Evolutionary conservation across 768 basidiomycete genomes (phyloP).

Genomic region (Leucogyrophana mollusca): DNA sequence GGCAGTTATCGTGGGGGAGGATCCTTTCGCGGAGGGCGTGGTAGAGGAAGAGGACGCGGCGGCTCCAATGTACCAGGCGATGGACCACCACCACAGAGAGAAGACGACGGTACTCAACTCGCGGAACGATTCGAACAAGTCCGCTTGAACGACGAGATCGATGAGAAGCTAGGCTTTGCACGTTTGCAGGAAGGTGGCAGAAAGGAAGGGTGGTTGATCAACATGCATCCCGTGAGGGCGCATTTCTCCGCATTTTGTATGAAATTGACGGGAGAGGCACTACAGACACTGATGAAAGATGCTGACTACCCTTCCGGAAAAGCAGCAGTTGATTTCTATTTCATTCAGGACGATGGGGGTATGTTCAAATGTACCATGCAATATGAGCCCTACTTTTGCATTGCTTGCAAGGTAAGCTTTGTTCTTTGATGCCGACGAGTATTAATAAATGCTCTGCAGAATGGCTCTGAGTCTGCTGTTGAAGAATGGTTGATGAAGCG

Average conservation of each 20-base stretch:
- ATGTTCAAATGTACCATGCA: constrained; percentile 94
- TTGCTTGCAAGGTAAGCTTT: constrained; percentile 83
- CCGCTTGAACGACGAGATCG: constrained; percentile 77
- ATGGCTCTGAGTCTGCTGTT: constrained; percentile 81
- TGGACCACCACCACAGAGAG: constrained; percentile 57
- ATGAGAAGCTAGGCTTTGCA: constrained; percentile 89
- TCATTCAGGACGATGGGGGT: constrained; percentile 94
- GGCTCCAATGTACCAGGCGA: constrained; percentile 40
- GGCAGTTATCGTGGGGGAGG: constrained; percentile 25
- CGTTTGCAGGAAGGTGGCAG: constrained; percentile 75
- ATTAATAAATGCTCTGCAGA: constrained; percentile 39
- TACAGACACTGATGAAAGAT: constrained; percentile 83
- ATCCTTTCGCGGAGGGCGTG: constrained; percentile 47
- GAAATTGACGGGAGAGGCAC: not conserved
- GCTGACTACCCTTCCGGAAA: constrained; percentile 80
- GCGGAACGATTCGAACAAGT: constrained; percentile 86
- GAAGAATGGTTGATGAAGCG: constrained; percentile 96
- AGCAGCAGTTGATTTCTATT: constrained; percentile 94
- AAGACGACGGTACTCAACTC: constrained; percentile 87
- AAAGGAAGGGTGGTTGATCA: constrained; percentile 92
- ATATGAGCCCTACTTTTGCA: constrained; percentile 94
- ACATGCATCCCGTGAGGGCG: constrained; percentile 91
- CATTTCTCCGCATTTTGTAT: not conserved
- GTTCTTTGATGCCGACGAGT: not conserved
- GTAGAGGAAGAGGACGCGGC: constrained; percentile 43